A percentile compares a stretch with the other conserved stretches of the same genome.
Conservation (phyloP, 768 basidiomycete genomes). For the Kwoniella dendrophila region DNA sequence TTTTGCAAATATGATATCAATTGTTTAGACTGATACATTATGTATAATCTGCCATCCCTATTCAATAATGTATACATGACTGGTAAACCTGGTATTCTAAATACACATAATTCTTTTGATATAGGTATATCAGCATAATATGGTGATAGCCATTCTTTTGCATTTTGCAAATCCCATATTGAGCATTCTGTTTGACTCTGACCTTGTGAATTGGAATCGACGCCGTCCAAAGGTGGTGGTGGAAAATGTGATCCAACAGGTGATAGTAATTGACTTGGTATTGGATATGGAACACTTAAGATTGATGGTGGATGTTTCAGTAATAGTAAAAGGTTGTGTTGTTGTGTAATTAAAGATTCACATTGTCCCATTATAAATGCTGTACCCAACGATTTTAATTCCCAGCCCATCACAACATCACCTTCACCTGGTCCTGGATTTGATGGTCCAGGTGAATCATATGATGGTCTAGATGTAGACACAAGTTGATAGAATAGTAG, state of each 20-base stretch:
- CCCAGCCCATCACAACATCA: constrained; percentile 40
- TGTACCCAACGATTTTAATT: constrained; percentile 25
- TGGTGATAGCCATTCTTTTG: constrained; percentile 37
- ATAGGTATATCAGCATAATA: constrained; percentile 27
- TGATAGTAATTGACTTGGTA: constrained; percentile 36
- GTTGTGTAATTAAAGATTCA: constrained; percentile 29
- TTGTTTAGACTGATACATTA: constrained; percentile 33
- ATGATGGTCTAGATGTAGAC: constrained; percentile 59
- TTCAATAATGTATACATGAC: constrained; percentile 33
- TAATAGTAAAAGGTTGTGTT: constrained; percentile 37
- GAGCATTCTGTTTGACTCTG: constrained; percentile 45
- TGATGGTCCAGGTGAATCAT: constrained; percentile 27
- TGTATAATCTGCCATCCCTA: constrained; percentile 39
- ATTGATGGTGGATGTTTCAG: constrained; percentile 38
- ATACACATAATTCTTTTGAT: constrained; percentile 16
- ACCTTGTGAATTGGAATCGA: too few relatives aligned
- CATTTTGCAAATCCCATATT: constrained; percentile 40
- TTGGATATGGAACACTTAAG: constrained; percentile 44
- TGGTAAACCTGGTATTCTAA: constrained; percentile 36
- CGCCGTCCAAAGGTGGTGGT: constrained; percentile 47
- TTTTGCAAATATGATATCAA: constrained; percentile 10
- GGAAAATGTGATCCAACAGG: constrained; percentile 37
- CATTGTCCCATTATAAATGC: constrained; percentile 46
- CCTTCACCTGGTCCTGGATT: constrained; percentile 51
- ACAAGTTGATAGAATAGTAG: constrained; percentile 71